Conservation (phyloP, 805 yeast genomes). For the Grigorovia humatica region DNA sequence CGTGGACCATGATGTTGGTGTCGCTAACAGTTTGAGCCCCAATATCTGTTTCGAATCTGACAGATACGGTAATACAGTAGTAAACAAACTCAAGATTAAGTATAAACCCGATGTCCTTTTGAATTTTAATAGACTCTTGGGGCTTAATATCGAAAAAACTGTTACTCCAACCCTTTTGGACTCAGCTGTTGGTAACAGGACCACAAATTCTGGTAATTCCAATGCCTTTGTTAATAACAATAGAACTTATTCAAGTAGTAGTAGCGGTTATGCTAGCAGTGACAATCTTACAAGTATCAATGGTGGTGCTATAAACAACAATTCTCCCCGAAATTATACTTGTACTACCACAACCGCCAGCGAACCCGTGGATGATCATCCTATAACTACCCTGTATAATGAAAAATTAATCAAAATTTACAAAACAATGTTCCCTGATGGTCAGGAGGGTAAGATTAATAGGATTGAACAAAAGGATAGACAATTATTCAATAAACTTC, state of each 20-base stretch:
- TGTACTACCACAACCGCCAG: too few relatives aligned
- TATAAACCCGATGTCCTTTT: constrained; percentile 18
- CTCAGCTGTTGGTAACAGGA: too few relatives aligned
- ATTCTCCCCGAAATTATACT: too few relatives aligned
- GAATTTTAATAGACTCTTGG: constrained; percentile 14
- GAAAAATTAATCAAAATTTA: constrained; percentile 19
- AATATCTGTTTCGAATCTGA: constrained; percentile 14
- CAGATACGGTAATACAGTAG: constrained; percentile 1
- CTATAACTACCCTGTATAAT: constrained; percentile 12
- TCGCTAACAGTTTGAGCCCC: constrained; percentile 18
- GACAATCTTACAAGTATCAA: neutral
- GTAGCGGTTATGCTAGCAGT: too few relatives aligned
- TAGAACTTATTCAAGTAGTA: too few relatives aligned
- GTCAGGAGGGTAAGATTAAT: constrained; percentile 47
- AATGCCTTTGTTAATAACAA: neutral
- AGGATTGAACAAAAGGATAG: constrained; percentile 50
- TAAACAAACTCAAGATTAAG: constrained; percentile 15
- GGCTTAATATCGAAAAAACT: neutral
- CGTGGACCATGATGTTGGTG: constrained; percentile 9
- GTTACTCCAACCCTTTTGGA: too few relatives aligned
- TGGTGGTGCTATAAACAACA: too few relatives aligned
- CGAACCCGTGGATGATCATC: neutral
- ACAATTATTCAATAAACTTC: constrained; percentile 35
- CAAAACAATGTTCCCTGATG: constrained; percentile 36
- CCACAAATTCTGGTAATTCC: neutral